A percentile compares a stretch with the other conserved stretches of the same genome.
Conservation (phyloP, 176 grass and related monocot species). For the Rhynchospora tenuis region DNA sequence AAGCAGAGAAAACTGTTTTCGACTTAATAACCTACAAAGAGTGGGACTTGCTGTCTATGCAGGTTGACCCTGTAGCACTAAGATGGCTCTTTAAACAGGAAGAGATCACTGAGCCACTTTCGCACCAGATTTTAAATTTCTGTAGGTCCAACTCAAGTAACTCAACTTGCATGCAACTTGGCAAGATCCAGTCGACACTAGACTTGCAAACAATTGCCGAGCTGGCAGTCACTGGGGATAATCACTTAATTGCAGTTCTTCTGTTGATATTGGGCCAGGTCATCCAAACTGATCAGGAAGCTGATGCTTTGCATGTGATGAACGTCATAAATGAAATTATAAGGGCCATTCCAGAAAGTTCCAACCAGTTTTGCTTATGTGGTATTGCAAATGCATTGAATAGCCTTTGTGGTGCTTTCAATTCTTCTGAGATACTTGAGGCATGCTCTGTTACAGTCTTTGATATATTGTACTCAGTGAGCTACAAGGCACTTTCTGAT, state of each 20-base stretch:
- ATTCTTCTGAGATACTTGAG: constrained; percentile 34
- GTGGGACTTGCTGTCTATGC: constrained; percentile 62
- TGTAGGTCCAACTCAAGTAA: constrained; percentile 49
- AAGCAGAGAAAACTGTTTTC: constrained; percentile 76
- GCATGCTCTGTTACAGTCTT: constrained; percentile 55
- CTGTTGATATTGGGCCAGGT: constrained; percentile 50
- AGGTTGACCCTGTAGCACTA: constrained; percentile 52
- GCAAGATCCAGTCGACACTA: constrained; percentile 34
- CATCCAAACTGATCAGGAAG: constrained; percentile 47
- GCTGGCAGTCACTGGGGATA: constrained; percentile 58
- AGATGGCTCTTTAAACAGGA: constrained; percentile 84
- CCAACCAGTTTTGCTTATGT: constrained; percentile 49
- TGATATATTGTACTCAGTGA: constrained; percentile 65
- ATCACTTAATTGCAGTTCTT: constrained; percentile 37
- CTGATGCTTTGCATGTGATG: constrained; percentile 42
- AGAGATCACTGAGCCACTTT: constrained; percentile 52
- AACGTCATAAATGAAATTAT: constrained; percentile 63
- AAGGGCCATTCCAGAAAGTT: constrained; percentile 46
- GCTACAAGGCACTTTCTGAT: constrained; percentile 24
- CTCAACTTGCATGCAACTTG: constrained; percentile 32
- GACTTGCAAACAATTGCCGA: constrained; percentile 66
- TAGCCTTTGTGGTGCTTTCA: constrained; percentile 34
- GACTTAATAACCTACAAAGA: constrained; percentile 44
- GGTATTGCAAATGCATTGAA: constrained; percentile 45
- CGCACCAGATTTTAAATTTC: constrained; percentile 59